Base-by-base conservation (phyloP, 2,329 filamentous ascomycete species). In the Teratosphaeria viscida region DNA sequence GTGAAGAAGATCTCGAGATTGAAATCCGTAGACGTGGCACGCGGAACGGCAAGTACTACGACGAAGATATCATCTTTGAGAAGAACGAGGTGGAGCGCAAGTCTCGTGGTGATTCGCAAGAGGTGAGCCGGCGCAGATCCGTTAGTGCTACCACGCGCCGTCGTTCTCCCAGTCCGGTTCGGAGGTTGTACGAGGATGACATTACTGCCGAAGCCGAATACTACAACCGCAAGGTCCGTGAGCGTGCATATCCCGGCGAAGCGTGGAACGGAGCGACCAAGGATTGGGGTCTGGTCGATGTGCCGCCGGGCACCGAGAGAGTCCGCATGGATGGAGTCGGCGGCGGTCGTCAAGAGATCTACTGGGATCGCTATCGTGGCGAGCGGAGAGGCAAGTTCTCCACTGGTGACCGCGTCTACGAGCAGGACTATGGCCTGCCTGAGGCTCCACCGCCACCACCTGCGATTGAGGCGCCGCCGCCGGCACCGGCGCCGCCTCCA, bases 271-370 rank as follows among this genome's bases (percentile, higher is more conserved):
- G 89, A 57, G 85, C 84, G 19, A 90, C 87, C 39, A 85, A 83
- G 64, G 87, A 84, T 68, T 95, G 90, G 89, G 81, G 84, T 58
- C 88, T 95, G 63, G 82, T 95, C 43, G 90, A 95, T 73, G 86
- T 95, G 47, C 90, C 89, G 1, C 88, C 90, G 0, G 90, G 90
- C 60, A 92, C 89, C 0, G 87, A 89, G 75, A 83, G 87, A 49
- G 86, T 94, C n/a, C 82, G 83, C 58, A 87, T 94, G 86, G 88
- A 94, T 65, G 89, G 89, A 57, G 80, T 84, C 27, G 89, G 89
- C 23, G 88, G 88, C 55, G 87, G 80, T n/a, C 79, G 78, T 43
- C 86, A 90, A 63, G 89, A 94, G 67, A 84, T 91, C 54, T 87
- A 83, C 23, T 94, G 88, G 87, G 81, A 88, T 70, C 83, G 84